Percentiles rank a stretch among this genome's conserved stretches.
These are phyloP conservation scores for Blastocystis sp. DNA, from an alignment of 352 stramenopile species.

Conservation along the genomic window DNA sequence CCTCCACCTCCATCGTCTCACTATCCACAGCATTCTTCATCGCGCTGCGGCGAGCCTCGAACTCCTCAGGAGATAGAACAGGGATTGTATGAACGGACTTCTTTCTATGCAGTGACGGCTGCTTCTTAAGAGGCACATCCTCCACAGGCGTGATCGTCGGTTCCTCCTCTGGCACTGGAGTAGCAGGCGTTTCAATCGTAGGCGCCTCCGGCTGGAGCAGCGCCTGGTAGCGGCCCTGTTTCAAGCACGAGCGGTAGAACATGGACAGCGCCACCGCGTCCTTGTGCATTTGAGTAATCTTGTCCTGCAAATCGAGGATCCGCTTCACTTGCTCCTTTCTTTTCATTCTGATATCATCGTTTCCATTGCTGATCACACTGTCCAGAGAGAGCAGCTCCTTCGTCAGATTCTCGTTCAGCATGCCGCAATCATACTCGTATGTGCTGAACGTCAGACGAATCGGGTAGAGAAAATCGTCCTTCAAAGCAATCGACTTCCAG, in stretches of 20 bases:
- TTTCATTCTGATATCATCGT: slow-evolving; percentile 50
- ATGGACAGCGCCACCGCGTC: slow-evolving; percentile 45
- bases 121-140: neutral
- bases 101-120: slow-evolving; percentile 16
- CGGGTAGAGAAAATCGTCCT: slow-evolving; percentile 46
- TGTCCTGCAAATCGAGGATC: slow-evolving; percentile 22
- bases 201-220: neutral
- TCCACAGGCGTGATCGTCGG: neutral
- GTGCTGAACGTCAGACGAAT: slow-evolving; percentile 58
- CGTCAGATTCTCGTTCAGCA: slow-evolving; percentile 66
- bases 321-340: slow-evolving; percentile 58
- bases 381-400: slow-evolving; percentile 45
- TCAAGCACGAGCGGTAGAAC: slow-evolving; percentile 52
- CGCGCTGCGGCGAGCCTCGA: neutral
- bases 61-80: slow-evolving; percentile 61
- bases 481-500: slow-evolving; percentile 63
- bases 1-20: neutral
- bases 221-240: slow-evolving; percentile 34
- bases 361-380: slow-evolving; percentile 57
- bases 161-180: slow-evolving; percentile 5
- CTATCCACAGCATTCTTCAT: neutral
- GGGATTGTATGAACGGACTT: slow-evolving; percentile 53
- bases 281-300: slow-evolving; percentile 36
- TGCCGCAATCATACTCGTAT: slow-evolving; percentile 65
- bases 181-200: neutral